Evolutionary conservation across 73 alveolate species (phyloP).

Genomic region (Paramecium biaurelia): DNA sequence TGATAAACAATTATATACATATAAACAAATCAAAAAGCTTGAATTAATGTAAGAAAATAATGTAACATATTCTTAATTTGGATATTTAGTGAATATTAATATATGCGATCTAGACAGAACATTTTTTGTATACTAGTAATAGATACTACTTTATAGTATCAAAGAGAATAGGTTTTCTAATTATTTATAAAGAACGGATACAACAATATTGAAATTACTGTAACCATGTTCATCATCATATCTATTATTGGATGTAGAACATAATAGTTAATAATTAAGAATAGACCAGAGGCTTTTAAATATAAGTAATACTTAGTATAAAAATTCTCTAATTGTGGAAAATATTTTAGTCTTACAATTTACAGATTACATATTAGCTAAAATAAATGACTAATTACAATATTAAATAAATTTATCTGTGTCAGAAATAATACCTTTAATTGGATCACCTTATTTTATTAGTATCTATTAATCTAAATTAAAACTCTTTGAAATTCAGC

Average conservation of each 20-base stretch:
- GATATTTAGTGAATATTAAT: neutral
- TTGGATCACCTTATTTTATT: neutral
- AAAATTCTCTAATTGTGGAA: neutral
- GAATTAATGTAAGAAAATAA: neutral
- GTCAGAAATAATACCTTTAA: neutral
- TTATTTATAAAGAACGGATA: neutral
- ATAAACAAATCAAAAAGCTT: neutral
- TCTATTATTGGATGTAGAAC: neutral
- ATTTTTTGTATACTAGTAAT: neutral
- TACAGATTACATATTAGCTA: neutral
- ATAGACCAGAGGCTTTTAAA: neutral
- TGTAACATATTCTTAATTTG: neutral
- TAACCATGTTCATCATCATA: neutral
- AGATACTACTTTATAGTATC: neutral
- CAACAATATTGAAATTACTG: neutral
- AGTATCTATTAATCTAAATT: neutral
- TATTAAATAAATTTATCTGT: neutral
- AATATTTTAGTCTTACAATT: neutral
- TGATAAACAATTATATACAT: neutral
- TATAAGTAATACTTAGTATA: neutral
- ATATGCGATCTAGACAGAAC: neutral
- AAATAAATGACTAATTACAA: neutral
- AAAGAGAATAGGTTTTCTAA: neutral
- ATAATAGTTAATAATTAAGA: neutral
- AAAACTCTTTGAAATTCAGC: neutral